Evolutionary conservation across 2,329 filamentous ascomycete genomes (phyloP), one percentile per base, ranked within the genome.

Genomic region (Penicillium vulpinum): DNA sequence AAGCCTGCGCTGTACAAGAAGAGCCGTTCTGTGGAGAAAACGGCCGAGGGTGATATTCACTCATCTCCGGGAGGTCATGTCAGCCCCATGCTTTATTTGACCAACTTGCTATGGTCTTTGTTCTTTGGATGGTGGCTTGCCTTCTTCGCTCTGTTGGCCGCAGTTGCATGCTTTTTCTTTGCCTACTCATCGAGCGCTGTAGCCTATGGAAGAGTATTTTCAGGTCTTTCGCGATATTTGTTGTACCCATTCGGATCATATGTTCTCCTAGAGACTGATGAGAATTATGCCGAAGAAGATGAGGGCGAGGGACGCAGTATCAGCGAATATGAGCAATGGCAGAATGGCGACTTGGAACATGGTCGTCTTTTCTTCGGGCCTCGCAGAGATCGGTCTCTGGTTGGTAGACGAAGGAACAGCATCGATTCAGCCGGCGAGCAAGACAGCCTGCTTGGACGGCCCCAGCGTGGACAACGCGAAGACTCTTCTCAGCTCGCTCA

Each of bases 1-100:
- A 99, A 99, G 75, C 94, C 94, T 41, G 95, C 94, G 1, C 76
- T 99, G 61, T 99, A 99, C 83, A 99, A 99, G 78, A 99, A 99
- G 76, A 88, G 89, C 67, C 88, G 94, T 55, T 99, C 94, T 1
- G 95, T 99, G 36, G 92, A 97, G 73, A 94, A 95, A 75, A 96
- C 88, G 45, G 94, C 94, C 6, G 93, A 97, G 77, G 92, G 90
- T 15, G 94, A 99, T 73, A 97, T 99, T 57, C 94, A 99, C 78
- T 97, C 93, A 3, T 87, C 91, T 1, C 94, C 94, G 0, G 94
- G 94, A 22, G 90, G 91, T 18, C 87, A 87, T 65, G 93, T 97
- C 61, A 93, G 87, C 75, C 85, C 78, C 58, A 92, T 92, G 86
- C 80, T 99, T 40, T 83, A 94, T 51, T 79, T 96, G 57, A 95